A percentile compares a stretch with the other conserved stretches of the same genome.
phyloP scores from a whole-genome alignment of 2,329 filamentous ascomycete species.

The Helotiales sp. region DNA sequence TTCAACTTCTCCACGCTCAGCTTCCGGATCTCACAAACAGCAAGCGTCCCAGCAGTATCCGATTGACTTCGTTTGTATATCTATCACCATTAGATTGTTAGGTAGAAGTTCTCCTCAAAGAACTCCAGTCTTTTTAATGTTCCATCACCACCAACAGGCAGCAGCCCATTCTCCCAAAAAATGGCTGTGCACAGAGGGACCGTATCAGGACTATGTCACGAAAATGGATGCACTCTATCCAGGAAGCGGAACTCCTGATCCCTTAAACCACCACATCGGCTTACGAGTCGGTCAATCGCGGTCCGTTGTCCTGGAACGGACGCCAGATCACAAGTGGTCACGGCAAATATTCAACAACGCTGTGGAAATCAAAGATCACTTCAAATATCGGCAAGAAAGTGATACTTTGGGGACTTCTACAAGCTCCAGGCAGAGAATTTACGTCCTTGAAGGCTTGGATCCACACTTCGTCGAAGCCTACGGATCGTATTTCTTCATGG shows the following conservation, averaged over 20 bases:
- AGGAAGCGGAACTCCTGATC: constrained; percentile 3
- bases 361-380: background rate
- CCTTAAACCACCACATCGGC: constrained; percentile 12
- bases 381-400: background rate
- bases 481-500: constrained; percentile 19
- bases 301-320: constrained; percentile 5
- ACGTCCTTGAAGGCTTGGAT: constrained; percentile 21
- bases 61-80: too few relatives aligned
- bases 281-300: constrained; percentile 17
- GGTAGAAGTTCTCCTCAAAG: background rate
- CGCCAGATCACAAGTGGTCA: background rate
- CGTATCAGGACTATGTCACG: constrained; percentile 13
- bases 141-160: background rate
- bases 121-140: background rate
- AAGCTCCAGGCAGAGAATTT: background rate
- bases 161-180: background rate
- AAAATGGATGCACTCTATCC: constrained; percentile 11
- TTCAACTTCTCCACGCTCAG: too few relatives aligned
- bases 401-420: background rate
- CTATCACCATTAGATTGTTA: too few relatives aligned
- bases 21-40: too few relatives aligned
- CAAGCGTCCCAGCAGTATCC: too few relatives aligned
- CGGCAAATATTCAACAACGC: background rate
- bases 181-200: constrained; percentile 19
- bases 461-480: constrained; percentile 15